A percentile compares a stretch with the other conserved stretches of the same genome.
phyloP scores from a whole-genome alignment of 2,329 filamentous ascomycete genomes.

The Cladosporium halotolerans region DNA sequence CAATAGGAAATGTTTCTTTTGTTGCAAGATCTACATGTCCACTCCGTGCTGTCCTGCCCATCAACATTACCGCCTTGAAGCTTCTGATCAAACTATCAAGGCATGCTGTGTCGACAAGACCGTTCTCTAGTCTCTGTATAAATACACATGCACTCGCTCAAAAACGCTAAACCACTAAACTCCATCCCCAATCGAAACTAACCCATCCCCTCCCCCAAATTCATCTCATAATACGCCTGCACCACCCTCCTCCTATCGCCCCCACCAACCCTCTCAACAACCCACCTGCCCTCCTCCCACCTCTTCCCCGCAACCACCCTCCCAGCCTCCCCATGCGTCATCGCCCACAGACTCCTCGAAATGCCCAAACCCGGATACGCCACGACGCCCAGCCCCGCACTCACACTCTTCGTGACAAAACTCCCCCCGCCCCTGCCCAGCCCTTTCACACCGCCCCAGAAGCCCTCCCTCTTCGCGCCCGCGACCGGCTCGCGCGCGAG shows the following conservation, averaged over 20 bases:
- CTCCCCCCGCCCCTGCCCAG: constrained; percentile 9
- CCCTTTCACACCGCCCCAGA: constrained; percentile 5
- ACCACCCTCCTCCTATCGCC: not conserved
- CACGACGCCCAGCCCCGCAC: constrained; percentile 4
- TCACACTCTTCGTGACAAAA: constrained; percentile 6
- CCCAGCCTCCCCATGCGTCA: constrained; percentile 9
- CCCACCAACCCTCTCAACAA: not conserved
- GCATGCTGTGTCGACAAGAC: too few relatives aligned
- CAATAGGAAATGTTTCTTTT: constrained; percentile 10
- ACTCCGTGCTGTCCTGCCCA: not conserved
- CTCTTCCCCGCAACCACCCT: not conserved
- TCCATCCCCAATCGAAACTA: not conserved
- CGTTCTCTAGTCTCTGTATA: too few relatives aligned
- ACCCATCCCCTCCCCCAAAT: not conserved
- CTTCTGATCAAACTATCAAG: too few relatives aligned
- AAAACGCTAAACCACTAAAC: not conserved
- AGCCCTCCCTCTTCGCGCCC: constrained; percentile 2
- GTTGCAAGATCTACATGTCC: not conserved
- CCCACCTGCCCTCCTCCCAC: constrained; percentile 2
- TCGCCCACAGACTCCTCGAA: constrained; percentile 5
- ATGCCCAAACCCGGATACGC: constrained; percentile 9
- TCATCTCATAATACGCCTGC: constrained; percentile 4
- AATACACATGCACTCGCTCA: too few relatives aligned
- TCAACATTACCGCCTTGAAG: too few relatives aligned
- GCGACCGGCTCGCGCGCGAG: not conserved